Conservation (phyloP, 106 monocot genomes). For the Alisma plantagoaquatica region DNA sequence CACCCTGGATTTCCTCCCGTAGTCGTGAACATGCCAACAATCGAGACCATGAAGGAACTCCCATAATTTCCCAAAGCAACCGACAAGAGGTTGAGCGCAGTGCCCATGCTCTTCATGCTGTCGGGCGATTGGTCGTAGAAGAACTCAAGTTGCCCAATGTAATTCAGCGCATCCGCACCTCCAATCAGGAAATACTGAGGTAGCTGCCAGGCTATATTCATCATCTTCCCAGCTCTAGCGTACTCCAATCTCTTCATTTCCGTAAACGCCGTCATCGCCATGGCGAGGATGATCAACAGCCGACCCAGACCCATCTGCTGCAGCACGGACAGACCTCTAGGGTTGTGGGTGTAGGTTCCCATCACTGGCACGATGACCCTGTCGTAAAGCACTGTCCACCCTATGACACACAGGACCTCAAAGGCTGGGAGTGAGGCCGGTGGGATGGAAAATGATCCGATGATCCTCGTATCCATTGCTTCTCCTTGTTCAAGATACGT, state of each 20-base stretch:
- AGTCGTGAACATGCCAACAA: slow-evolving; percentile 17
- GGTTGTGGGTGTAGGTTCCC: neutral
- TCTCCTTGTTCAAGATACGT: slow-evolving; percentile 53
- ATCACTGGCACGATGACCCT: slow-evolving; percentile 16
- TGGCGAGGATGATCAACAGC: slow-evolving; percentile 26
- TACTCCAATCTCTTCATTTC: slow-evolving; percentile 28
- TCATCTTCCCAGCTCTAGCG: neutral
- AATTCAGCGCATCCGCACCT: slow-evolving; percentile 26
- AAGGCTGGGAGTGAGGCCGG: slow-evolving; percentile 34
- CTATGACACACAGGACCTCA: slow-evolving; percentile 20
- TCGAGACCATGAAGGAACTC: slow-evolving; percentile 28
- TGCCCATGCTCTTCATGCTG: slow-evolving; percentile 39
- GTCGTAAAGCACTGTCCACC: slow-evolving; percentile 17
- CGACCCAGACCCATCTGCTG: slow-evolving; percentile 19
- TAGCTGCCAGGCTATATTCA: slow-evolving; percentile 32
- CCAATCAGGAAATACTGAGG: slow-evolving; percentile 40
- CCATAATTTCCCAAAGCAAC: slow-evolving; percentile 31
- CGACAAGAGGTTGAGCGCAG: slow-evolving; percentile 22
- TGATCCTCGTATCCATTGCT: slow-evolving; percentile 31
- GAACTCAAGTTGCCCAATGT: slow-evolving; percentile 43
- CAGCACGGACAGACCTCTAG: slow-evolving; percentile 4
- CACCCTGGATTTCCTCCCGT: slow-evolving; percentile 18
- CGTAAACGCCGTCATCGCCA: slow-evolving; percentile 30
- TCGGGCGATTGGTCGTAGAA: slow-evolving; percentile 47
- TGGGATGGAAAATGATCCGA: slow-evolving; percentile 33